Evolutionary conservation across 352 stramenopile genomes (phyloP).

Genomic region (Thraustochytrium sp.): DNA sequence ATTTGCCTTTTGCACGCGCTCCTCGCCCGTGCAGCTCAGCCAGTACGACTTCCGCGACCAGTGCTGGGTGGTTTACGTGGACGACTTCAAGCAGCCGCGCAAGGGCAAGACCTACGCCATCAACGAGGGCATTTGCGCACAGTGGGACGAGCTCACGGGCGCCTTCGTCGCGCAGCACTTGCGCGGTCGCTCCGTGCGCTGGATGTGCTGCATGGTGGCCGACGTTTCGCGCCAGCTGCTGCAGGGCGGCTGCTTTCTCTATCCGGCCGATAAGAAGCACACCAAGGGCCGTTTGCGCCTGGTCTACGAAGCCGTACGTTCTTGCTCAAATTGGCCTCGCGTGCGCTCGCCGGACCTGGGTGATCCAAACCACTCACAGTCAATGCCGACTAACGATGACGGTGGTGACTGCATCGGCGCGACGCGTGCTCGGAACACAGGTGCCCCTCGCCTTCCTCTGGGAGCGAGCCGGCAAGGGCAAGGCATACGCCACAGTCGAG

Average conservation of each 20-base stretch:
- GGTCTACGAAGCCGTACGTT: conserved; percentile 36
- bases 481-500: not conserved
- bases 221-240: conserved; percentile 35
- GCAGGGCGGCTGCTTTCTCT: conserved; percentile 32
- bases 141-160: conserved; percentile 30
- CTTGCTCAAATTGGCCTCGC: not conserved
- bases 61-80: conserved; percentile 4
- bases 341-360: not conserved
- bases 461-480: conserved; percentile 32
- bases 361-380: too few relatives aligned
- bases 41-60: conserved; percentile 42
- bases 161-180: conserved; percentile 34
- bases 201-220: conserved; percentile 40
- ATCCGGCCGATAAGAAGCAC: conserved; percentile 32
- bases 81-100: not conserved
- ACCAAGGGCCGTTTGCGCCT: conserved; percentile 24
- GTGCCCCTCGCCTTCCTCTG: conserved; percentile 36
- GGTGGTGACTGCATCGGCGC: too few relatives aligned
- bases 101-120: conserved; percentile 44
- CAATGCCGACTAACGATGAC: too few relatives aligned
- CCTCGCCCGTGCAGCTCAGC: not conserved
- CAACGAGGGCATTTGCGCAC: conserved; percentile 41
- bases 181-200: conserved; percentile 31
- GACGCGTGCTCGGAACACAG: not conserved
- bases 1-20: conserved; percentile 16